Percentiles rank a stretch among this genome's conserved stretches.
Conservation (phyloP, 495 filamentous ascomycete species). For the Evernia prunastri region DNA sequence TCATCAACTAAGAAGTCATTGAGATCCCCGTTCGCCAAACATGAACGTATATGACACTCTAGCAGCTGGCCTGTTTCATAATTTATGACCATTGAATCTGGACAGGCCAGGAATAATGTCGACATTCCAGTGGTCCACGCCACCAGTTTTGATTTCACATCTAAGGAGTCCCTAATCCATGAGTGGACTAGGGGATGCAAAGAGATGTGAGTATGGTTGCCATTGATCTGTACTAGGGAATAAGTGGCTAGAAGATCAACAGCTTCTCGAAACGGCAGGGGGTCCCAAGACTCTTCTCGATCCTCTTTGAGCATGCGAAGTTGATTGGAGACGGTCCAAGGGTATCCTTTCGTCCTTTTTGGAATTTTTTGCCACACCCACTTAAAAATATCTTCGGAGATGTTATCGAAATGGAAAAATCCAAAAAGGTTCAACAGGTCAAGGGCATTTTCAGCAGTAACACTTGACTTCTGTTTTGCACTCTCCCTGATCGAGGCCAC, state of each 20-base stretch:
- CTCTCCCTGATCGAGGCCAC: too few relatives aligned
- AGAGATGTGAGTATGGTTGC: not conserved
- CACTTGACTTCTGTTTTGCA: too few relatives aligned
- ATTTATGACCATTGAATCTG: too few relatives aligned
- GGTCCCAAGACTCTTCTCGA: not conserved
- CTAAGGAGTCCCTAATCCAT: conserved; percentile 3
- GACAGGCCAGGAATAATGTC: too few relatives aligned
- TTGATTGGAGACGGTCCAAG: not conserved
- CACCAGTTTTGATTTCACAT: not conserved
- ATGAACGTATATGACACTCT: too few relatives aligned
- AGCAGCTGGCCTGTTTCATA: too few relatives aligned
- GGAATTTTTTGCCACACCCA: not conserved
- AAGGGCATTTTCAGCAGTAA: conserved; percentile 24
- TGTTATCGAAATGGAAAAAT: conserved; percentile 34
- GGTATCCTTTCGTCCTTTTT: not conserved
- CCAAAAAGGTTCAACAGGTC: conserved; percentile 33
- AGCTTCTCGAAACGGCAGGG: conserved; percentile 1
- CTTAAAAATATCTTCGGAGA: conserved; percentile 18
- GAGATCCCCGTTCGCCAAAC: too few relatives aligned
- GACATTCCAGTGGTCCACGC: conserved; percentile 1
- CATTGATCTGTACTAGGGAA: not conserved
- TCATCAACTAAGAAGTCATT: too few relatives aligned
- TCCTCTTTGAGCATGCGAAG: not conserved
- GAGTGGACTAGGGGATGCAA: conserved; percentile 8
- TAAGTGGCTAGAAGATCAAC: conserved; percentile 1